Percentiles rank a stretch among this genome's conserved stretches.
Conservation (phyloP, 2,329 filamentous ascomycete genomes). For the Pseudocercospora pini-densiflorae region DNA sequence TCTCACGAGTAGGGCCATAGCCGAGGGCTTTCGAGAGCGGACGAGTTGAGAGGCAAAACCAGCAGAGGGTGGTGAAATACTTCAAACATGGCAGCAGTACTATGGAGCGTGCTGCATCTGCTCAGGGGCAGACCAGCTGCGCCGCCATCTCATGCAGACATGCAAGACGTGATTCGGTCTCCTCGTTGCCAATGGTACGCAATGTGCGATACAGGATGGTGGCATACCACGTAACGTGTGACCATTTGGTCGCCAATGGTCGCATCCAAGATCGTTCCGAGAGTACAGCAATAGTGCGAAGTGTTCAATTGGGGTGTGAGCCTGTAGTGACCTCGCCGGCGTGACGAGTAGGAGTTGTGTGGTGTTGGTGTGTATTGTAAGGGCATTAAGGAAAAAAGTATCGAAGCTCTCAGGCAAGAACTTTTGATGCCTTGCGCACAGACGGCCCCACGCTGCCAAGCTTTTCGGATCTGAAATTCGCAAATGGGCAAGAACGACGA, state of each 20-base stretch:
- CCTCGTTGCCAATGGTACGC: background rate
- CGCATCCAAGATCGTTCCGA: background rate
- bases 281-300: background rate
- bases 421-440: background rate
- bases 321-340: background rate
- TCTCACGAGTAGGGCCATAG: too few relatives aligned
- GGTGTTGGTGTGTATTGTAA: background rate
- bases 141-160: background rate
- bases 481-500: constrained; percentile 9
- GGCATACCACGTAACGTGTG: background rate
- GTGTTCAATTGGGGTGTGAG: background rate
- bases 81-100: too few relatives aligned
- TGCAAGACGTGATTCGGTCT: background rate
- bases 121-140: too few relatives aligned
- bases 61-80: too few relatives aligned
- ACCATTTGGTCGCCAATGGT: background rate
- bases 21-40: too few relatives aligned
- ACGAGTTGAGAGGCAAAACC: too few relatives aligned
- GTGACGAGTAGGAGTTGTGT: background rate
- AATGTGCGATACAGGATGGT: background rate
- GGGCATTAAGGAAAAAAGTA: background rate
- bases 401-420: background rate
- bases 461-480: constrained; percentile 1
- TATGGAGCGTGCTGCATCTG: too few relatives aligned
- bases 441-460: constrained; percentile 4